A percentile compares a stretch with the other conserved stretches of the same genome.
Evolutionary conservation across 1,284 basidiomycete genomes (phyloP).

Genomic region (Fomitiporia mediterranea): DNA sequence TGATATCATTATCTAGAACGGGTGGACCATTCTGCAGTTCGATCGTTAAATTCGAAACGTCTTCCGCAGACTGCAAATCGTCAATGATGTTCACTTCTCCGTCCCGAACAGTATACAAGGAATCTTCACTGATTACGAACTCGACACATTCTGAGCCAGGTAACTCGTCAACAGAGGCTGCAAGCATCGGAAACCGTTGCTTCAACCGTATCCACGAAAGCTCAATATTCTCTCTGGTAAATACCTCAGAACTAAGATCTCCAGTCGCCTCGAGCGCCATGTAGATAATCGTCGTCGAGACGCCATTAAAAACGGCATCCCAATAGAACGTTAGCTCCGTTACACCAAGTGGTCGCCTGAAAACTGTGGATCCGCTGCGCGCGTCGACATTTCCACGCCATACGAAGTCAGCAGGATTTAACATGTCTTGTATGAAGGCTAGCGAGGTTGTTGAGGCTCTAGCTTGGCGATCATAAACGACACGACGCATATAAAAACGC

Average conservation of each 20-base stretch:
- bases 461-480: neutral
- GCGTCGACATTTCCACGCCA: neutral
- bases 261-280: slow-evolving; percentile 25
- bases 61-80: slow-evolving; percentile 17
- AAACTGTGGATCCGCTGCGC: neutral
- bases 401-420: no score
- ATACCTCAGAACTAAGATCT: slow-evolving; percentile 21
- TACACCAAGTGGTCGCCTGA: slow-evolving; percentile 30
- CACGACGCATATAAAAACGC: no score
- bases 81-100: slow-evolving; percentile 34
- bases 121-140: slow-evolving; percentile 37
- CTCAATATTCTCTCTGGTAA: slow-evolving; percentile 31
- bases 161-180: slow-evolving; percentile 33
- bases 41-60: slow-evolving; percentile 25
- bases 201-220: slow-evolving; percentile 43
- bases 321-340: slow-evolving; percentile 43
- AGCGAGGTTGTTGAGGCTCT: neutral
- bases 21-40: slow-evolving; percentile 32
- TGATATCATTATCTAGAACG: slow-evolving; percentile 34
- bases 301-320: slow-evolving; percentile 40
- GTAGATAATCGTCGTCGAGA: slow-evolving; percentile 40
- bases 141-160: slow-evolving; percentile 27
- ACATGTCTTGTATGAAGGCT: neutral
- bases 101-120: slow-evolving; percentile 27
- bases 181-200: slow-evolving; percentile 43